phyloP scores from a whole-genome alignment of 495 filamentous ascomycete species.

The Lineolata rhizophorae region DNA sequence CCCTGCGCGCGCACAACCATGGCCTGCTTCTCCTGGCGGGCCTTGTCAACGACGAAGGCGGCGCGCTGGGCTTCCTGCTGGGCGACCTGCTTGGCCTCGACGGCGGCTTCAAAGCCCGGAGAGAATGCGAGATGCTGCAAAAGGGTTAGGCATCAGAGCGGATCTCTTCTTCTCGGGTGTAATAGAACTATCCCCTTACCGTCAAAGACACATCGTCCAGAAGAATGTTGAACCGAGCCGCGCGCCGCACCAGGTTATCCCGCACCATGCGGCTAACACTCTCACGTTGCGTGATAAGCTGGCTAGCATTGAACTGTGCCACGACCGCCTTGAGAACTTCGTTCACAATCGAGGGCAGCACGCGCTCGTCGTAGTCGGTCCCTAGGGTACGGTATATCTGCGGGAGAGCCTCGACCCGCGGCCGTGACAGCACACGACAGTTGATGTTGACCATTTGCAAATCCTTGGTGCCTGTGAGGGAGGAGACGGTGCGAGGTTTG shows the following conservation, averaged over 20 bases:
- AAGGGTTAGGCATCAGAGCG: not conserved
- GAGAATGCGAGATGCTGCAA: slow-evolving; percentile 90
- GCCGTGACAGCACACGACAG: slow-evolving; percentile 92
- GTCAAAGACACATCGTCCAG: slow-evolving; percentile 95
- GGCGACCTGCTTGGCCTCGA: slow-evolving; percentile 97
- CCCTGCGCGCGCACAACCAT: slow-evolving; percentile 96
- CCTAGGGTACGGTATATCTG: slow-evolving; percentile 94
- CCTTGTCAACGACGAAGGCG: slow-evolving; percentile 96
- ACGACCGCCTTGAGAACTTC: slow-evolving; percentile 98
- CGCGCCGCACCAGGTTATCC: slow-evolving; percentile 76
- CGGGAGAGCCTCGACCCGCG: slow-evolving; percentile 67
- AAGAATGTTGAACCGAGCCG: slow-evolving; percentile 90
- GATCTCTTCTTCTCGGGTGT: not conserved
- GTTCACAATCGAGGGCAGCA: slow-evolving; percentile 94
- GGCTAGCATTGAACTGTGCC: slow-evolving; percentile 95
- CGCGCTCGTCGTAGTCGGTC: slow-evolving; percentile 88
- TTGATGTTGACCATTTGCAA: slow-evolving; percentile 99
- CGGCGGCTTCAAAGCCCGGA: slow-evolving; percentile 94
- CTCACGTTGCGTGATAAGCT: slow-evolving; percentile 96
- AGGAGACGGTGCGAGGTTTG: slow-evolving; percentile 89
- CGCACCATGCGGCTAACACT: slow-evolving; percentile 79
- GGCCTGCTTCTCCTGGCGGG: slow-evolving; percentile 96
- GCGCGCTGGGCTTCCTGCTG: slow-evolving; percentile 96
- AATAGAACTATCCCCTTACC: slow-evolving; percentile 29
- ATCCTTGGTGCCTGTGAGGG: slow-evolving; percentile 95